Base-by-base conservation (phyloP, 2,329 filamentous ascomycete genomes). In the Xylaria sp. region DNA sequence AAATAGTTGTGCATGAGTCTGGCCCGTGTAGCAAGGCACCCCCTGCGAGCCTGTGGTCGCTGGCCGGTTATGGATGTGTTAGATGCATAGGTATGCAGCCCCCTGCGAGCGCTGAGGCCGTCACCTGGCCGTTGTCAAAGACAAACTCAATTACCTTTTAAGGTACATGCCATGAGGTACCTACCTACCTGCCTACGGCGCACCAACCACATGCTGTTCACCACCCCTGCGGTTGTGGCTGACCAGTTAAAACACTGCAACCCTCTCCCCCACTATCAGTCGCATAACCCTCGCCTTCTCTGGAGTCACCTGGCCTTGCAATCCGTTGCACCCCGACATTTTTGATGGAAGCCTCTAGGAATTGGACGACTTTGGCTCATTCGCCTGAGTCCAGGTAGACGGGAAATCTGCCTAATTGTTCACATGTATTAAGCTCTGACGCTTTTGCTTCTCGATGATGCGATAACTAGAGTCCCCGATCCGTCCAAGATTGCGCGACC, bases 221-320 rank as follows among this genome's bases (percentile, higher is more conserved):
- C n/a, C n/a, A n/a, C n/a, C 56, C 49, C 29, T 57, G 54, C 40
- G 40, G 24, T 38, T 50, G 50, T 58, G 39, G 49, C 44, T 56
- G 41, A 50, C 52, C 49, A 60, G 48, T 56, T 0, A 55, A 39
- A 11, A 38, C 29, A 13, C 47, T 7, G 47, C 40, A 61, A 58
- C 59, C 49, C 55, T 43, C 54, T 47, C 57, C 49, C 58, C 58
- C 58, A 56, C 56, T 42, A 56, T 54, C 52, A 54, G 48, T 57
- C 54, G 50, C 42, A 19, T n/a, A 39, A 37, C 50, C 40, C 39
- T 58, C 45, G 34, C 44, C 54, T 50, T 54, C 50, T 21, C 46
- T 45, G 39, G 57, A 51, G 54, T 54, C 44, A 53, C 52, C 51
- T 57, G 55, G 44, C 20, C 39, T 55, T 39, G 29, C 44, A 54